Percentiles rank a stretch among this genome's conserved stretches.
Evolutionary conservation across 2,329 filamentous ascomycete species (phyloP).

Genomic region (Teratosphaeria viscida): DNA sequence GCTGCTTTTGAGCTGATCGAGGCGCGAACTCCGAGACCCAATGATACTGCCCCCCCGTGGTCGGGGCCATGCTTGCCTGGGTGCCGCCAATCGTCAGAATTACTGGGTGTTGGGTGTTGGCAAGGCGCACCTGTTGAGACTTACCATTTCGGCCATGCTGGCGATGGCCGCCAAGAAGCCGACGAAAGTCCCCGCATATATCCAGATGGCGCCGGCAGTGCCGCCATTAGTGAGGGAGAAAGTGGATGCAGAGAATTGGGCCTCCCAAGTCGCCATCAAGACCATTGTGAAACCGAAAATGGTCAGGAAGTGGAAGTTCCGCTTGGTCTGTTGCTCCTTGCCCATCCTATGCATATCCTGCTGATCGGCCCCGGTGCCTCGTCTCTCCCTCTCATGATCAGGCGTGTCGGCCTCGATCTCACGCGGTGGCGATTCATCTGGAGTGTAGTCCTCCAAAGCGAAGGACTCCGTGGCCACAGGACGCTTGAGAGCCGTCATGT

Average conservation of each 20-base stretch:
- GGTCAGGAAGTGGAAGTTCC: slow-evolving; percentile 17
- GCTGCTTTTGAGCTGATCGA: slow-evolving; percentile 27
- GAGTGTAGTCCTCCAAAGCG: background rate
- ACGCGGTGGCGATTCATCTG: background rate
- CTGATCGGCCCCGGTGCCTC: slow-evolving; percentile 1
- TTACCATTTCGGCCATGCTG: slow-evolving; percentile 15
- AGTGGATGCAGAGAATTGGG: slow-evolving; percentile 5
- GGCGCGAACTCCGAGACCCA: slow-evolving; percentile 32
- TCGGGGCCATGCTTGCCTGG: slow-evolving; percentile 18
- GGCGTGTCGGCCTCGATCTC: background rate
- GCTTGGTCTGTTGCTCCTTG: slow-evolving; percentile 10
- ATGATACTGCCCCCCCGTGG: slow-evolving; percentile 11
- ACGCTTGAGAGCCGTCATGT: background rate
- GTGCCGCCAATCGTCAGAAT: background rate
- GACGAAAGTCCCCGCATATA: slow-evolving; percentile 12
- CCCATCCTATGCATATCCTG: slow-evolving; percentile 6
- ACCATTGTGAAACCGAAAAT: slow-evolving; percentile 17
- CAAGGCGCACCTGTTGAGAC: background rate
- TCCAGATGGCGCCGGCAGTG: slow-evolving; percentile 10
- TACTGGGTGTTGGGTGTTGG: background rate
- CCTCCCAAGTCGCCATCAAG: slow-evolving; percentile 19
- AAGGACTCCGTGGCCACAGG: background rate
- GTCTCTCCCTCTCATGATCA: background rate
- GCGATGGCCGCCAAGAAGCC: slow-evolving; percentile 14
- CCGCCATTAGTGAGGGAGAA: background rate